A percentile compares a stretch with the other conserved stretches of the same genome.
These are phyloP conservation scores for Verticillium isaacii DNA, from an alignment of 2,329 filamentous ascomycete genomes.

Conservation along the genomic window DNA sequence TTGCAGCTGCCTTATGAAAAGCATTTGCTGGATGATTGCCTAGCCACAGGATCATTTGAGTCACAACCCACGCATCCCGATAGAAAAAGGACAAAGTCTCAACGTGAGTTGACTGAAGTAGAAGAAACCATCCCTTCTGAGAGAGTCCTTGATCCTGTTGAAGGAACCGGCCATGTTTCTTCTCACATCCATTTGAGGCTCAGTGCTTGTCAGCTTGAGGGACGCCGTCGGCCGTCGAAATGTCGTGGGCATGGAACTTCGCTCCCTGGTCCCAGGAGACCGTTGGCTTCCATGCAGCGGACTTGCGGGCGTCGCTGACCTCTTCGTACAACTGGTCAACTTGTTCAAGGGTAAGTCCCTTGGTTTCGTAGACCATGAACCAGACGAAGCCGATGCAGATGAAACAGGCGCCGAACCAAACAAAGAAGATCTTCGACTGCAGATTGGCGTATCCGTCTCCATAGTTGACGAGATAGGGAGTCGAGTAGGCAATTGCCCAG, in stretches of 20 bases:
- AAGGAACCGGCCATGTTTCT: background rate
- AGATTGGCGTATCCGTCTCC: conserved; percentile 62
- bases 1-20: too few species aligned
- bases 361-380: conserved; percentile 82
- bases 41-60: too few species aligned
- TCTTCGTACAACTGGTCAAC: conserved; percentile 68
- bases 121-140: too few species aligned
- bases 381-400: conserved; percentile 70
- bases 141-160: background rate
- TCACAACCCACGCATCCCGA: too few species aligned
- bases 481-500: conserved; percentile 75
- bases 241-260: background rate
- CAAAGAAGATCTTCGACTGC: conserved; percentile 71
- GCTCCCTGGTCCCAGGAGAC: background rate
- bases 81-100: too few species aligned
- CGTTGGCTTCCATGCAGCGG: background rate
- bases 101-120: too few species aligned
- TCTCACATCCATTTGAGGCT: background rate
- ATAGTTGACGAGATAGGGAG: conserved; percentile 72
- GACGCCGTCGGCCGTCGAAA: background rate
- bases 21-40: too few species aligned
- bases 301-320: conserved; percentile 2
- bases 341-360: conserved; percentile 76
- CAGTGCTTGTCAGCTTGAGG: background rate
- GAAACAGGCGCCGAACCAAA: conserved; percentile 71